Evolutionary conservation across 148 eudicot genomes (phyloP).

Genomic region (Heliamphora exappendiculata): DNA sequence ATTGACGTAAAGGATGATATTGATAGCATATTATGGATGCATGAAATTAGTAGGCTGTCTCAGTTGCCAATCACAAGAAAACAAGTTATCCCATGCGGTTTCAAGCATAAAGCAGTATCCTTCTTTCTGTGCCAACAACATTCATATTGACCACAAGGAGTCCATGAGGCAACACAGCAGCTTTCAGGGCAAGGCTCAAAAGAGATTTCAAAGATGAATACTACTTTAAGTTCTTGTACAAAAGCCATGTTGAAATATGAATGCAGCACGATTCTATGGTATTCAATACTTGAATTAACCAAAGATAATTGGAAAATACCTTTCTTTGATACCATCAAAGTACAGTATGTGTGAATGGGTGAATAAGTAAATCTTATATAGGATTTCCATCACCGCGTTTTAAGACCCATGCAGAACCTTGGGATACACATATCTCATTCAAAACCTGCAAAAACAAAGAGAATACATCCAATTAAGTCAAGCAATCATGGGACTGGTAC

Average conservation of each 20-base stretch:
- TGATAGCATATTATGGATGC: background rate
- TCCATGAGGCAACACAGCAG: background rate
- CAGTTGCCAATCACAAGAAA: background rate
- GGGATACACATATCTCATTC: conserved; percentile 45
- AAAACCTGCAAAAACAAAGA: conserved; percentile 40
- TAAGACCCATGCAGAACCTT: conserved; percentile 56
- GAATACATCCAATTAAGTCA: background rate
- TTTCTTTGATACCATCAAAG: background rate
- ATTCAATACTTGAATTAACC: background rate
- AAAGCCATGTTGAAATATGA: background rate
- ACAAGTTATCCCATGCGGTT: background rate
- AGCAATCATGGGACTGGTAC: background rate
- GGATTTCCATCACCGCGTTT: conserved; percentile 52
- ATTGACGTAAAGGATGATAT: background rate
- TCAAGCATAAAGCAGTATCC: background rate
- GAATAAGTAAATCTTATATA: conserved; percentile 4
- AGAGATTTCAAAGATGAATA: background rate
- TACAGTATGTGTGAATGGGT: background rate
- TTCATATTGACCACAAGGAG: background rate
- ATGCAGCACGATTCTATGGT: background rate
- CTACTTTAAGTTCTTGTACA: background rate
- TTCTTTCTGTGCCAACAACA: background rate
- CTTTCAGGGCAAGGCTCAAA: background rate
- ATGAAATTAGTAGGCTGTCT: background rate
- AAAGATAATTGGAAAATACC: background rate